A percentile compares a stretch with the other conserved stretches of the same genome.
Conservation (phyloP, 768 basidiomycete genomes). For the Boletus speciosus region DNA sequence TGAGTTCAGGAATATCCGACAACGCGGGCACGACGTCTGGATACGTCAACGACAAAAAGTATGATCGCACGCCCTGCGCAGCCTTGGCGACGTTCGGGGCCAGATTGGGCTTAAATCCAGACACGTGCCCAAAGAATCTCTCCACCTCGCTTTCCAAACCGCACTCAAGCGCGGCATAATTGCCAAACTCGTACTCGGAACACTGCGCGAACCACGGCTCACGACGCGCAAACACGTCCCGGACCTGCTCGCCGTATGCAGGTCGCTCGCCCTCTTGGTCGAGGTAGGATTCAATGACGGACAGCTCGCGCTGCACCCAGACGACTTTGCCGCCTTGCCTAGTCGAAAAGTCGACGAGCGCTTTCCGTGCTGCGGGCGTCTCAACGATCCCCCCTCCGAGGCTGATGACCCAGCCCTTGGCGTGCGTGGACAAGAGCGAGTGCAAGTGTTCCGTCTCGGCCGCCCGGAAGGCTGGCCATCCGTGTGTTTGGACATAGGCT, state of each 20-base stretch:
- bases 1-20: conserved; percentile 64
- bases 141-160: conserved; percentile 54
- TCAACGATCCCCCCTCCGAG: conserved; percentile 96
- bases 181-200: conserved; percentile 79
- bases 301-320: conserved; percentile 74
- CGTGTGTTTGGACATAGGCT: conserved; percentile 74
- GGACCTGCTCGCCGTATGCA: conserved; percentile 81
- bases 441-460: conserved; percentile 70
- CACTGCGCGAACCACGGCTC: conserved; percentile 86
- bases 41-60: conserved; percentile 91
- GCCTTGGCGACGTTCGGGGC: conserved; percentile 44
- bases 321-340: conserved; percentile 67
- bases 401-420: conserved; percentile 70
- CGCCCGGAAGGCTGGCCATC: conserved; percentile 87
- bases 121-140: conserved; percentile 88
- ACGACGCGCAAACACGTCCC: conserved; percentile 80
- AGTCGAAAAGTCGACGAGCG: conserved; percentile 63
- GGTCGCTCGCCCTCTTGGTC: conserved; percentile 74
- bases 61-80: conserved; percentile 57
- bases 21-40: conserved; percentile 78
- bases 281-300: conserved; percentile 81
- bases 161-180: conserved; percentile 47
- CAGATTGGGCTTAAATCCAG: conserved; percentile 65
- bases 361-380: conserved; percentile 65
- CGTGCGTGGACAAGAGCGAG: conserved; percentile 57